Evolutionary conservation across 805 yeast species (phyloP), one percentile per base, ranked within the genome.

Genomic region (Yamadazyma takamatsuzukensis): DNA sequence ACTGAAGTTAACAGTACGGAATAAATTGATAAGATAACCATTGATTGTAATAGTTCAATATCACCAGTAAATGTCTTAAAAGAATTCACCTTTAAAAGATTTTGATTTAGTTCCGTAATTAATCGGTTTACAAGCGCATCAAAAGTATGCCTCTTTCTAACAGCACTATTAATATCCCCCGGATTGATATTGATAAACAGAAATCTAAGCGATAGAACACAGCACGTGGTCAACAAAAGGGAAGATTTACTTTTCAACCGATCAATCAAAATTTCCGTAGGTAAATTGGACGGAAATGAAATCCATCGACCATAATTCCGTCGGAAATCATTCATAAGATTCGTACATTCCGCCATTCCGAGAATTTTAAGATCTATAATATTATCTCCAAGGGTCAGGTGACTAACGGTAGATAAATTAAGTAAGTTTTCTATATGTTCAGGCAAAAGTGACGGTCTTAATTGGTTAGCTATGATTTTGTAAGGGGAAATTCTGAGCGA

Each of bases 241-340:
- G 89, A 77, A 14, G 84, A 77, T 23, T 68, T 64, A 15, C 48
- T 38, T 24, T 76, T 51, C 25, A 83, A 64, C 21, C 70, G 53
- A 4, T 63, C 68, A 7, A 81, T 59, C 15, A 83, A 58, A 21
- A 59, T 61, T 13, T 60, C 69, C 0, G 80, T 68, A 4, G 77
- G 50, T 21, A 72, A 48, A 10, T 60, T 61, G 18, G 70, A 70
- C 0, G 89, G 87, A 31, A 83, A 76, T 33, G 83, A 76, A 3
- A 82, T 77, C 94, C 94, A 84, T 18, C 86, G 67, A 4, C 88
- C 86, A 48, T 79, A 83, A 46, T 81, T 70, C 30, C 77, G 74
- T 26, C 82, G 61, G 50, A 83, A 84, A 29, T 71, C 72, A 33
- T 66, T 68, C 42, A 83, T 56, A 24, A 83, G 54, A 12, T 63